These are phyloP conservation scores for Aspergillus olivimuriae DNA, from an alignment of 495 filamentous ascomycete genomes.

Conservation along the genomic window DNA sequence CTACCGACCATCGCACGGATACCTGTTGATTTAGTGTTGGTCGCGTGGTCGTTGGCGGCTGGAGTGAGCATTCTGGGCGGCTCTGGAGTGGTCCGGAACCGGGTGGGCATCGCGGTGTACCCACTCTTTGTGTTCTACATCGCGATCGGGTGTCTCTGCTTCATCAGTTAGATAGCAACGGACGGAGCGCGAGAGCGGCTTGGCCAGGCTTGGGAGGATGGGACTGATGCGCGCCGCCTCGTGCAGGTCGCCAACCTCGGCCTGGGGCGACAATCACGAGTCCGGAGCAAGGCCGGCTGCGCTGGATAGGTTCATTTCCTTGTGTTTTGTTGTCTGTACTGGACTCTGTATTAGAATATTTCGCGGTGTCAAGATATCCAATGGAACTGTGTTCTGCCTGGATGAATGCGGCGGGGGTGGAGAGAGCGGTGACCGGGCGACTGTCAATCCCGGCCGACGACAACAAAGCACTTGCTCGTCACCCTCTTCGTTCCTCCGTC, in stretches of 20 bases:
- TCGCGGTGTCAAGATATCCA: constrained; percentile 14
- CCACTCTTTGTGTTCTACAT: constrained; percentile 96
- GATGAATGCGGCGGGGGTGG: constrained; percentile 7
- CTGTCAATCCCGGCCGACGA: constrained; percentile 9
- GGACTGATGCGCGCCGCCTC: too few relatives aligned
- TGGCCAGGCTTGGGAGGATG: too few relatives aligned
- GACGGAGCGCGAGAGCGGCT: too few relatives aligned
- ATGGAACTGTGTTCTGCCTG: constrained; percentile 1
- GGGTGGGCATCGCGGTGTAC: constrained; percentile 91
- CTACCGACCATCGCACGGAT: constrained; percentile 73
- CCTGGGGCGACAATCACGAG: too few relatives aligned
- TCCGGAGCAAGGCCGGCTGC: too few relatives aligned
- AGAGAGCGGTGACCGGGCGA: constrained; percentile 23
- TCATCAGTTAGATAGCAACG: constrained; percentile 64
- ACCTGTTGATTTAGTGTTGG: constrained; percentile 81
- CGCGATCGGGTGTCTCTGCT: constrained; percentile 86
- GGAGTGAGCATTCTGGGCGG: constrained; percentile 94
- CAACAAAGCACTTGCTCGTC: constrained; percentile 21
- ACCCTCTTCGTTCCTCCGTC: constrained; percentile 5
- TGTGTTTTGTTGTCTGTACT: background rate
- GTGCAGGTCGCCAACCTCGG: too few relatives aligned
- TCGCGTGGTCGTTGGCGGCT: constrained; percentile 88
- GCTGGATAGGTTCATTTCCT: too few relatives aligned
- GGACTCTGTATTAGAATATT: constrained; percentile 2
- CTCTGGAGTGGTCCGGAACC: constrained; percentile 89